Percentiles rank a stretch among this genome's conserved stretches.
These are phyloP conservation scores for Urostyla sp. DNA, from an alignment of 73 alveolate genomes.

Conservation along the genomic window DNA sequence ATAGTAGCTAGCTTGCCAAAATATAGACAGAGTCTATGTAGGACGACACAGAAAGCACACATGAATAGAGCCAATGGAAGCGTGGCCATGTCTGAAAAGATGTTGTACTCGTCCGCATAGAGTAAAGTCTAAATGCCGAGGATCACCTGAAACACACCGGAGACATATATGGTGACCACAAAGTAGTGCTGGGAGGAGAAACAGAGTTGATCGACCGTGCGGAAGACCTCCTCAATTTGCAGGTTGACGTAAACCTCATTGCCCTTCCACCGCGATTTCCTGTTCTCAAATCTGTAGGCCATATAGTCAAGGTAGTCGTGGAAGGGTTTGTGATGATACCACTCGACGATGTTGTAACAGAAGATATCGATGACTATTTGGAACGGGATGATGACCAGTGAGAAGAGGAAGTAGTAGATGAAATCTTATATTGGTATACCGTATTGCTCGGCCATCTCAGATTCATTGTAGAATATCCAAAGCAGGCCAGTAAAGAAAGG, in stretches of 20 bases:
- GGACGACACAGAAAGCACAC: conserved; percentile 52
- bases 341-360: conserved; percentile 82
- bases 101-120: conserved; percentile 71
- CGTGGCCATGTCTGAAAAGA: conserved; percentile 85
- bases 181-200: conserved; percentile 88
- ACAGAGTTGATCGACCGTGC: conserved; percentile 80
- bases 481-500: conserved; percentile 71
- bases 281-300: conserved; percentile 71
- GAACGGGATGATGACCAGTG: conserved; percentile 83
- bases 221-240: conserved; percentile 62
- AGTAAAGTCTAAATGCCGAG: conserved; percentile 81
- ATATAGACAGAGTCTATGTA: conserved; percentile 57
- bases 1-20: conserved; percentile 64
- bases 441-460: conserved; percentile 70
- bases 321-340: conserved; percentile 73
- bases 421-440: conserved; percentile 83
- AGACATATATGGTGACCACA: conserved; percentile 75
- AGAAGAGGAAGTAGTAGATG: conserved; percentile 79
- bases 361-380: conserved; percentile 82
- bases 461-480: conserved; percentile 89
- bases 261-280: conserved; percentile 87
- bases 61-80: conserved; percentile 66
- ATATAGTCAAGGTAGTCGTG: conserved; percentile 89
- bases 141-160: conserved; percentile 75
- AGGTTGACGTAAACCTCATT: conserved; percentile 72